These are phyloP conservation scores for Gamarada debralockiae DNA, from an alignment of 495 filamentous ascomycete species.

Conservation along the genomic window DNA sequence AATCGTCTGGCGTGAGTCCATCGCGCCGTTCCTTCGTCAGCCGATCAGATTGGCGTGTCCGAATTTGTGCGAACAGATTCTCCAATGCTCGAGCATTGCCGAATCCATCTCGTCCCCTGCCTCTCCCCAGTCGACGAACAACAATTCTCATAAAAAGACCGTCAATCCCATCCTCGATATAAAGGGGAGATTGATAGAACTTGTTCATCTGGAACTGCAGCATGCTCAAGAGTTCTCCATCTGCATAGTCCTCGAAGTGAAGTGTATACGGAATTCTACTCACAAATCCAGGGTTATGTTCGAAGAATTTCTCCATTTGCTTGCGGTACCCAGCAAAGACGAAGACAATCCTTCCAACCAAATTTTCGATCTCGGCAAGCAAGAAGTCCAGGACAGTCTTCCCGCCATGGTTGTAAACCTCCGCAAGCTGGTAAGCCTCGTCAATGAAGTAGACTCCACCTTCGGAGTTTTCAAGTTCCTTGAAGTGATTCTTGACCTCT, in stretches of 20 bases:
- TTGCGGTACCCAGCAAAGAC: conserved; percentile 75
- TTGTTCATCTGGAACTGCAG: conserved; percentile 27
- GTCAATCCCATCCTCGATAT: conserved; percentile 50
- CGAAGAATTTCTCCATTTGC: conserved; percentile 77
- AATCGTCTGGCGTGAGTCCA: conserved; percentile 38
- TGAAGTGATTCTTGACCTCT: conserved; percentile 54
- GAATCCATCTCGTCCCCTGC: conserved; percentile 64
- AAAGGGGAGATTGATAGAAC: conserved; percentile 37
- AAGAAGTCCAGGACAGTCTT: conserved; percentile 67
- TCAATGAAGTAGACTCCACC: conserved; percentile 64
- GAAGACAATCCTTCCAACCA: conserved; percentile 70
- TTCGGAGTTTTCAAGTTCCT: conserved; percentile 47
- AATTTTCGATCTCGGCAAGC: conserved; percentile 71
- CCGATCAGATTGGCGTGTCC: conserved; percentile 54
- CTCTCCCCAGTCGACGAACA: conserved; percentile 53
- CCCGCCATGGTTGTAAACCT: conserved; percentile 43
- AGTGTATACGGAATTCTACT: conserved; percentile 67
- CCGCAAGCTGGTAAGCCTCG: conserved; percentile 61
- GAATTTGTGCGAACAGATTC: conserved; percentile 52
- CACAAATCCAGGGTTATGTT: conserved; percentile 69
- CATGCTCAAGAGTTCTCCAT: conserved; percentile 59
- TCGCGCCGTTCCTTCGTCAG: conserved; percentile 35
- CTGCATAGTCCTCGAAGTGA: conserved; percentile 66
- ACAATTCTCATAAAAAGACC: conserved; percentile 68
- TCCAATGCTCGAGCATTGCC: conserved; percentile 69